A percentile compares a stretch with the other conserved stretches of the same genome.
Evolutionary conservation across 75 land plant genomes (phyloP).

Genomic region (Pinus albicaulis): DNA sequence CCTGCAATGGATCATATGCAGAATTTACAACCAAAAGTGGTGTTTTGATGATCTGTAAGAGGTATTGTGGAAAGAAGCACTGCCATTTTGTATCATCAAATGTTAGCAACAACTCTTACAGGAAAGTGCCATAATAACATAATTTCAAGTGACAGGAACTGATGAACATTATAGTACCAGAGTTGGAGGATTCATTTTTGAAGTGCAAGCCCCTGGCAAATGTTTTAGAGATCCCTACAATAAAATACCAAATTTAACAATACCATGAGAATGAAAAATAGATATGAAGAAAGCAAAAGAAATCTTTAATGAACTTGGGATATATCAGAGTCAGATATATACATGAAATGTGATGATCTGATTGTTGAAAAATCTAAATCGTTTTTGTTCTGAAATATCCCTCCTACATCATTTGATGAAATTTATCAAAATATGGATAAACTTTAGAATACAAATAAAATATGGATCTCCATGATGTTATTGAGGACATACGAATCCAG

Average conservation of each 20-base stretch:
- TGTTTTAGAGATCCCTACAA: conserved; percentile 39
- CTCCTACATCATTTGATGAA: conserved; percentile 14
- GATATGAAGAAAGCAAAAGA: neutral
- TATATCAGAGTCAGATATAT: neutral
- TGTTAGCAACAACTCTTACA: neutral
- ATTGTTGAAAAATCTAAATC: conserved; percentile 30
- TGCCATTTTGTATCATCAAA: conserved; percentile 18
- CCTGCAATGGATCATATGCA: conserved; percentile 80
- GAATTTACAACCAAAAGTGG: conserved; percentile 67
- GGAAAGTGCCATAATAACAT: no score
- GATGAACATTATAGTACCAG: neutral
- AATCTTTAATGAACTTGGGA: no score
- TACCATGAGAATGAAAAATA: neutral
- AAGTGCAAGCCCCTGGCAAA: conserved; percentile 40
- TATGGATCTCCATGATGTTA: neutral
- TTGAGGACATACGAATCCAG: conserved; percentile 51
- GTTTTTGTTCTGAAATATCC: conserved; percentile 36
- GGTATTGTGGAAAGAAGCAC: conserved; percentile 84
- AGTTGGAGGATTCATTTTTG: conserved; percentile 14
- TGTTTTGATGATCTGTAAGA: conserved; percentile 35
- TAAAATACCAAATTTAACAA: neutral
- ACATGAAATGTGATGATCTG: conserved; percentile 68
- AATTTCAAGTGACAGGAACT: neutral
- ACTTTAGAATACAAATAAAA: neutral
- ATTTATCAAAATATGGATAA: neutral